Percentiles rank a stretch among this genome's conserved stretches.
phyloP scores from a whole-genome alignment of 2,329 filamentous ascomycete species.

The Penicillium griseofulvum region DNA sequence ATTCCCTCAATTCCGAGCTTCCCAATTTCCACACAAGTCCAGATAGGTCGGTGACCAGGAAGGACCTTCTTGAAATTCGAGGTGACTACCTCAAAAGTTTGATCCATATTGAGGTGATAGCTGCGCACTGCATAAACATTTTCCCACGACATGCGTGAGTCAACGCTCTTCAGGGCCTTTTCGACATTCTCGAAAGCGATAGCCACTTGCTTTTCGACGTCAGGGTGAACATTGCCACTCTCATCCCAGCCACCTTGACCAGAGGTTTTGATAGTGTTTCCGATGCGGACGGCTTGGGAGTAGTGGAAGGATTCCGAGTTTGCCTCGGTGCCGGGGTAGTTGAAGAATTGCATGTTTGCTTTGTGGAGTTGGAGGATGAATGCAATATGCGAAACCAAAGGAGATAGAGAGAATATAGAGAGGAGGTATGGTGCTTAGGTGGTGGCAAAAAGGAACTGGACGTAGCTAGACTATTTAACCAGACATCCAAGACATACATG shows the following conservation, averaged over 20 bases:
- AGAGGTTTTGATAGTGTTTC: slow-evolving; percentile 21
- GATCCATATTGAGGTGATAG: slow-evolving; percentile 19
- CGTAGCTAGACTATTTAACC: not conserved
- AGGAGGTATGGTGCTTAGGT: not conserved
- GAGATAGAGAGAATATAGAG: not conserved
- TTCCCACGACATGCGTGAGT: slow-evolving; percentile 12
- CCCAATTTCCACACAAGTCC: slow-evolving; percentile 18
- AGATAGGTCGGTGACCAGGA: slow-evolving; percentile 20
- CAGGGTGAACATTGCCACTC: slow-evolving; percentile 8
- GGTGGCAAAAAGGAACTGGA: not conserved
- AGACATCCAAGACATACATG: not conserved
- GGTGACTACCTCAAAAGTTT: slow-evolving; percentile 16
- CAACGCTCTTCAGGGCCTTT: slow-evolving; percentile 14
- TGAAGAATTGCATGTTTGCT: slow-evolving; percentile 7
- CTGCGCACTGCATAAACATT: slow-evolving; percentile 21
- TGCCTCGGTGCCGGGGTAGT: slow-evolving; percentile 9
- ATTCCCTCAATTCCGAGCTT: slow-evolving; percentile 17
- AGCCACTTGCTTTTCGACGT: slow-evolving; percentile 13
- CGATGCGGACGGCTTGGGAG: slow-evolving; percentile 25
- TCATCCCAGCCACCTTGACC: slow-evolving; percentile 27
- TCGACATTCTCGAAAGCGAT: slow-evolving; percentile 22
- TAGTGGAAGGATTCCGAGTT: slow-evolving; percentile 18
- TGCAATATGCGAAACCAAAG: not conserved
- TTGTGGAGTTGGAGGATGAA: not conserved
- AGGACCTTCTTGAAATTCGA: slow-evolving; percentile 17